Evolutionary conservation across 1,139 yeast species (phyloP).

Genomic region (Kluyveromyces sp.): DNA sequence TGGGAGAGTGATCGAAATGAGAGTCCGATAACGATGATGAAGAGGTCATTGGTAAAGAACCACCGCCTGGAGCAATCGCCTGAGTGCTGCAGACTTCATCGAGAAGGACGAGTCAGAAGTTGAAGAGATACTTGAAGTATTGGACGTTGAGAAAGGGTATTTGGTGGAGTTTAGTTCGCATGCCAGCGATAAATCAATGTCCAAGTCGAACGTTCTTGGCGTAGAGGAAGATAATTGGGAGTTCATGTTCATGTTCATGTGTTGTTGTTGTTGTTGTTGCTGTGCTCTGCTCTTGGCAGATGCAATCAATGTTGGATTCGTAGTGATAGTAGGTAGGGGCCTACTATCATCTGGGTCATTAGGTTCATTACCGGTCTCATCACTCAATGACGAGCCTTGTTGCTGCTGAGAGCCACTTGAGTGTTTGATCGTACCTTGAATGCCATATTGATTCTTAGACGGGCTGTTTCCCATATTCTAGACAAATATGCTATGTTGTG

Average conservation of each 20-base stretch:
- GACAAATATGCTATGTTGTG: background rate
- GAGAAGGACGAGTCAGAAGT: slow-evolving; percentile 62
- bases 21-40: slow-evolving; percentile 9
- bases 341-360: slow-evolving; percentile 34
- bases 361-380: slow-evolving; percentile 27
- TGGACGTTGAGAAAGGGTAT: slow-evolving; percentile 11
- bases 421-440: slow-evolving; percentile 42
- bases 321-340: slow-evolving; percentile 23
- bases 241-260: background rate
- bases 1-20: slow-evolving; percentile 3
- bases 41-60: slow-evolving; percentile 4
- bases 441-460: slow-evolving; percentile 27
- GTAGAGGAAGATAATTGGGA: background rate
- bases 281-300: slow-evolving; percentile 10
- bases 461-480: slow-evolving; percentile 30
- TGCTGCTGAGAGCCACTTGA: slow-evolving; percentile 13
- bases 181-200: slow-evolving; percentile 53
- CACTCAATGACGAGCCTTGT: slow-evolving; percentile 18
- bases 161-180: slow-evolving; percentile 33
- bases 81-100: slow-evolving; percentile 45
- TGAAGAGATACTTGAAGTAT: slow-evolving; percentile 38
- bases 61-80: background rate
- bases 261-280: background rate
- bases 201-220: slow-evolving; percentile 24
- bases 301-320: slow-evolving; percentile 8